Conservation (phyloP, 345 rosid species). For the Noccaea bulbosa region DNA sequence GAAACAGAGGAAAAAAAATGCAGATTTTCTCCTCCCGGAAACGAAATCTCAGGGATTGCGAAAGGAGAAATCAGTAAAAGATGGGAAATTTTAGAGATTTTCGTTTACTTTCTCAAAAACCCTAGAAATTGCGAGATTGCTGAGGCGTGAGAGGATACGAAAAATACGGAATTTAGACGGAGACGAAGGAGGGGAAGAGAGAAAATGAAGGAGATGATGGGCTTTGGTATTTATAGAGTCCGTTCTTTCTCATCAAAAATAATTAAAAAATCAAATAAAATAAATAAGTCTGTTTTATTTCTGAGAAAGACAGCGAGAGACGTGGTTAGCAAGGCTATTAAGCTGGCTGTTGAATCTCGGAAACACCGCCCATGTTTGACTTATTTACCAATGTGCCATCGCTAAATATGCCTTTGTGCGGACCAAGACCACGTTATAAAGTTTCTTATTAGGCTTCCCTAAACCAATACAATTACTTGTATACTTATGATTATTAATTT, state of each 20-base stretch:
- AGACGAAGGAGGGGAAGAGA: conserved; percentile 30
- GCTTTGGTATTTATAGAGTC: conserved; percentile 65
- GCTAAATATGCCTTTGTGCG: neutral
- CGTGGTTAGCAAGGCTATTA: conserved; percentile 70
- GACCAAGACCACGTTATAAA: conserved; percentile 39
- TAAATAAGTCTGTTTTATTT: neutral
- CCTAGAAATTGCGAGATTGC: conserved; percentile 23
- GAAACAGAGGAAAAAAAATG: neutral
- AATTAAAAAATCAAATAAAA: no score
- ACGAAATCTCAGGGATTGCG: conserved; percentile 20
- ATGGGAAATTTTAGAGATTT: neutral
- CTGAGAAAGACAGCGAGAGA: conserved; percentile 38
- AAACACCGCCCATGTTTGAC: conserved; percentile 32
- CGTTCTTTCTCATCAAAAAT: conserved; percentile 7
- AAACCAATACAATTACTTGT: neutral
- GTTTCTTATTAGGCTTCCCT: conserved; percentile 33
- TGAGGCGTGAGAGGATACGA: neutral
- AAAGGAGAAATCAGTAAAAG: conserved; percentile 13
- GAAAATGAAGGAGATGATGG: conserved; percentile 40
- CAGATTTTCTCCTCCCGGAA: conserved; percentile 27
- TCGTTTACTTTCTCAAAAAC: conserved; percentile 22
- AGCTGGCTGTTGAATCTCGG: conserved; percentile 42
- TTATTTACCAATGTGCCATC: conserved; percentile 30
- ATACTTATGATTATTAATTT: neutral
- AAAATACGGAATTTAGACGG: conserved; percentile 18